A percentile compares a stretch with the other conserved stretches of the same genome.
These are phyloP conservation scores for Neospora caninum DNA, from an alignment of 169 alveolate genomes.

Conservation along the genomic window DNA sequence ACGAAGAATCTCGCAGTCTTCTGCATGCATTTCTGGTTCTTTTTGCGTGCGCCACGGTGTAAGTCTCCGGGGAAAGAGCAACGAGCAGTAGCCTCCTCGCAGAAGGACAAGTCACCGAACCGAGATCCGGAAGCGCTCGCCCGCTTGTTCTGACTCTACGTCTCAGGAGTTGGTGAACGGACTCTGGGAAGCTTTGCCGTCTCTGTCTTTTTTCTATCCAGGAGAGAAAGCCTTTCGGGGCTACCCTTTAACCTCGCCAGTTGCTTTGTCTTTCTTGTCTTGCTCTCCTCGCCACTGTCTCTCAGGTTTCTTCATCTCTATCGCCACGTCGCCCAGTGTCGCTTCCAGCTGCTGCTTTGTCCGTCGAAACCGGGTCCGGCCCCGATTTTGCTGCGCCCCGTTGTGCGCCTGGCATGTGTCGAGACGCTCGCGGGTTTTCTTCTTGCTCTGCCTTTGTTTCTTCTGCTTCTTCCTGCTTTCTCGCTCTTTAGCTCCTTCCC, in stretches of 20 bases:
- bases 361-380: not conserved
- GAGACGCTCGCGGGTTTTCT: conserved; percentile 8
- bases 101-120: no score
- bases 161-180: no score
- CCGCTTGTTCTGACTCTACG: no score
- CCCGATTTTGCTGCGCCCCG: not conserved
- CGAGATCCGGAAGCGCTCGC: no score
- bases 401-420: not conserved
- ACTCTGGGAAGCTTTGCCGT: no score
- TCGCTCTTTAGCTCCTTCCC: not conserved
- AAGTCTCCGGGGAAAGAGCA: no score
- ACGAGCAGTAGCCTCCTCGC: no score
- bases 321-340: not conserved
- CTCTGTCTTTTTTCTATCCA: no score
- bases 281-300: no score
- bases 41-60: not conserved
- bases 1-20: not conserved
- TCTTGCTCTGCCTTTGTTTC: not conserved
- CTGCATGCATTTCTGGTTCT: not conserved
- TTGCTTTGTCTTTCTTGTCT: no score
- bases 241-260: no score
- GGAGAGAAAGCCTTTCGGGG: no score
- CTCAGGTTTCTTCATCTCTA: not conserved
- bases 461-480: not conserved
- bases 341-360: not conserved